Conservation (phyloP, 2,329 filamentous ascomycete genomes). For the Colletotrichum spaethianum region DNA sequence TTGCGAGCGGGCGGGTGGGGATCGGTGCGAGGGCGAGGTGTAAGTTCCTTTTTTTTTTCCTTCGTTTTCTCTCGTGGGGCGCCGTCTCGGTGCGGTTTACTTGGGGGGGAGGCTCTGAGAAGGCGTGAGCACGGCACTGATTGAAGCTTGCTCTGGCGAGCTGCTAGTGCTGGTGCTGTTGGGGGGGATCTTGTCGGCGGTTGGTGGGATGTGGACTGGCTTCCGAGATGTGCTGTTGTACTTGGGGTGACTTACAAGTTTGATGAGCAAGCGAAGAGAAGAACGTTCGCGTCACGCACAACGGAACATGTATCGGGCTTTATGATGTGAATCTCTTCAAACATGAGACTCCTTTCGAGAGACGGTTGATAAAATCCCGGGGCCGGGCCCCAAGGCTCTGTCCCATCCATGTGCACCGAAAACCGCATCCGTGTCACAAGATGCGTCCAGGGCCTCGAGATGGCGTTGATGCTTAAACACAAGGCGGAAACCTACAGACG, state of each 20-base stretch:
- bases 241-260: not conserved
- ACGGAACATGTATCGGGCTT: not conserved
- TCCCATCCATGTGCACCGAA: not conserved
- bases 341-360: not conserved
- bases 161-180: not conserved
- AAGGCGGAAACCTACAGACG: too few species aligned
- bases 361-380: not conserved
- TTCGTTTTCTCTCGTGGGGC: not conserved
- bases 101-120: not conserved
- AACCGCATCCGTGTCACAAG: not conserved
- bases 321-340: not conserved
- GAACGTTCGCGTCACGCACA: not conserved
- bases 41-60: not conserved
- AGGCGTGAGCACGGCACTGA: not conserved
- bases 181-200: not conserved
- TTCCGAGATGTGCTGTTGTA: not conserved
- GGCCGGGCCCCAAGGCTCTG: not conserved
- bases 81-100: not conserved
- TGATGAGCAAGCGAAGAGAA: not conserved
- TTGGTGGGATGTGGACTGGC: not conserved
- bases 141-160: not conserved
- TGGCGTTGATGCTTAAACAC: not conserved
- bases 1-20: not conserved
- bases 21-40: not conserved
- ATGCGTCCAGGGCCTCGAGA: not conserved